Evolutionary conservation across 2,329 filamentous ascomycete genomes (phyloP).

Genomic region (Rutstroemia sydowiana): DNA sequence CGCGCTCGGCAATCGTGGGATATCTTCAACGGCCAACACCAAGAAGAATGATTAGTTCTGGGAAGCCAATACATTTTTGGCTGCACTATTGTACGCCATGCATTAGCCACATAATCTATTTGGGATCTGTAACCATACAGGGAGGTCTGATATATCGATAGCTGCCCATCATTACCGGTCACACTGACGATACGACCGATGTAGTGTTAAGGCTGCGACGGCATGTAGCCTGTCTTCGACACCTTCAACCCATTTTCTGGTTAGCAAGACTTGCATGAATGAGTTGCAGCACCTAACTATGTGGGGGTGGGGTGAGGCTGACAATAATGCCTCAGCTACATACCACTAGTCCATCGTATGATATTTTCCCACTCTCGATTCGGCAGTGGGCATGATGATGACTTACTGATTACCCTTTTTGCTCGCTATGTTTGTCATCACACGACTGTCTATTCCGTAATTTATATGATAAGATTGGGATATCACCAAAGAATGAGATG

Average conservation of each 20-base stretch:
- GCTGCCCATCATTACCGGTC: not conserved
- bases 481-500: not conserved
- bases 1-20: not conserved
- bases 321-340: slow-evolving; percentile 6
- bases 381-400: not conserved
- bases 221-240: not conserved
- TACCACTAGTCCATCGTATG: slow-evolving; percentile 1
- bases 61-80: slow-evolving; percentile 7
- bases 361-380: not conserved
- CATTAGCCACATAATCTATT: slow-evolving; percentile 5
- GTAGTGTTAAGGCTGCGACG: not conserved
- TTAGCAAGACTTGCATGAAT: slow-evolving; percentile 1
- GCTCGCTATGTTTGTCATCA: not conserved
- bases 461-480: not conserved
- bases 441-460: not conserved
- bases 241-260: not conserved
- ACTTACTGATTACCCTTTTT: not conserved
- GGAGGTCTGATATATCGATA: not conserved
- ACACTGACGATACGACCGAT: not conserved
- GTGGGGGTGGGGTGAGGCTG: slow-evolving; percentile 8
- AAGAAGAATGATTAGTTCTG: slow-evolving; percentile 6
- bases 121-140: not conserved
- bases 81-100: slow-evolving; percentile 12
- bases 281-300: not conserved
- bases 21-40: not conserved